Base-by-base conservation (phyloP, 768 basidiomycete genomes). In the Boletus vinaceobasis region DNA sequence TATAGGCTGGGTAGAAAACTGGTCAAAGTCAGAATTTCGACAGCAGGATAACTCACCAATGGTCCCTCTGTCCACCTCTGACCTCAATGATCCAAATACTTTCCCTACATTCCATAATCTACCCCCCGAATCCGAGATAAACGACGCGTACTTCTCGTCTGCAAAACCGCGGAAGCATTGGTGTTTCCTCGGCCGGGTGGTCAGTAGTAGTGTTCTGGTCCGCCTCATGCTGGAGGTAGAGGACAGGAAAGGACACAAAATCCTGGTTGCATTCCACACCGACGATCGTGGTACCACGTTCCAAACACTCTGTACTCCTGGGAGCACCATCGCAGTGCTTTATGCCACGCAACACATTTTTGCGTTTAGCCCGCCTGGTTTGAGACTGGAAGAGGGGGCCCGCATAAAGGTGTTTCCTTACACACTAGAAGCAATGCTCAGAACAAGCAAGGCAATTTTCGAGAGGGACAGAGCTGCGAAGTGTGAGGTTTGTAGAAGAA, bases 281-380 rank as follows among this genome's bases (percentile, higher is more conserved):
- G 63, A 69, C 27, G 68, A 69, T 43, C 68, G 68, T 43, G 68
- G 68, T 17, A 52, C 58, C 23, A 57, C 58, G 36, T 61, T 71
- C 42, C 59, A 53, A 45, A 15, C 44, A 17, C 48, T 49, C 19
- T 69, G 68, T 29, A 59, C 43, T 19, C 62, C 65, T 1, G 69
- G 66, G n/a, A 69, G 52, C 32, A 71, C 68, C 37, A 62, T 69
- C 48, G 68, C 68, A 2, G 68, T 69, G 48, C 65, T 69, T 31
- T 69, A 69, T 14, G 68, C 68, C 48, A 62, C 64, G 2, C 69
- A 66, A 15, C 69, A 69, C 48, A 58, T 27, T 2, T 69, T 69
- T 45, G 60, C 69, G 23, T 70, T 70, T 33, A 66, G 65, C 46
- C 66, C 69, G 2, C 64, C 66, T 2, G 68, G 68, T 4, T 42